Evolutionary conservation across 2,329 filamentous ascomycete species (phyloP).

Genomic region (Penicillium sp.): DNA sequence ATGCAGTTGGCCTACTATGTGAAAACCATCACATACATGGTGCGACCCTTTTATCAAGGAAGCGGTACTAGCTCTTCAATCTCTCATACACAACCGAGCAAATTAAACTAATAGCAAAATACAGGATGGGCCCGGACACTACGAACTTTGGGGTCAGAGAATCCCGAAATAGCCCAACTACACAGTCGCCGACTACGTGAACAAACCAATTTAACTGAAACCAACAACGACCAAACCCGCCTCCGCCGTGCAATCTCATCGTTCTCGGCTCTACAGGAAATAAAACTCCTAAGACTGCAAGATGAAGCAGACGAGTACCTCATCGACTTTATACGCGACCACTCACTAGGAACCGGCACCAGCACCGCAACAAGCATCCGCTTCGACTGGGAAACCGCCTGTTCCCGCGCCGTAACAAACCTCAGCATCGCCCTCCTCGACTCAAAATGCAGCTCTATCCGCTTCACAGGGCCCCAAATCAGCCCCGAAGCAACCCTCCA

Average conservation of each 20-base stretch:
- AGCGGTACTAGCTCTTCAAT: slow-evolving; percentile 34
- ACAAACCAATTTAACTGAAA: slow-evolving; percentile 49
- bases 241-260: slow-evolving; percentile 57
- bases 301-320: slow-evolving; percentile 59
- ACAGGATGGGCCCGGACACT: slow-evolving; percentile 35
- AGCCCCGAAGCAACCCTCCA: slow-evolving; percentile 59
- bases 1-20: slow-evolving; percentile 42
- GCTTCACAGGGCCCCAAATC: slow-evolving; percentile 64
- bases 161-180: slow-evolving; percentile 26
- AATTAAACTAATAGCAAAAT: slow-evolving; percentile 21
- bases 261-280: slow-evolving; percentile 62
- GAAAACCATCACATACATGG: slow-evolving; percentile 42
- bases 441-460: slow-evolving; percentile 57
- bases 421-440: slow-evolving; percentile 58
- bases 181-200: slow-evolving; percentile 38
- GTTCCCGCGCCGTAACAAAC: slow-evolving; percentile 60
- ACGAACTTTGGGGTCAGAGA: slow-evolving; percentile 19
- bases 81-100: slow-evolving; percentile 1
- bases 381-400: slow-evolving; percentile 63
- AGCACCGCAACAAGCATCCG: slow-evolving; percentile 46
- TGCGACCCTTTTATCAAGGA: slow-evolving; percentile 43
- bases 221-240: slow-evolving; percentile 52
- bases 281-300: slow-evolving; percentile 63
- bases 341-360: slow-evolving; percentile 31
- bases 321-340: slow-evolving; percentile 52